These are phyloP conservation scores for Spathaspora arborariae DNA, from an alignment of 805 yeast species.

Conservation along the genomic window DNA sequence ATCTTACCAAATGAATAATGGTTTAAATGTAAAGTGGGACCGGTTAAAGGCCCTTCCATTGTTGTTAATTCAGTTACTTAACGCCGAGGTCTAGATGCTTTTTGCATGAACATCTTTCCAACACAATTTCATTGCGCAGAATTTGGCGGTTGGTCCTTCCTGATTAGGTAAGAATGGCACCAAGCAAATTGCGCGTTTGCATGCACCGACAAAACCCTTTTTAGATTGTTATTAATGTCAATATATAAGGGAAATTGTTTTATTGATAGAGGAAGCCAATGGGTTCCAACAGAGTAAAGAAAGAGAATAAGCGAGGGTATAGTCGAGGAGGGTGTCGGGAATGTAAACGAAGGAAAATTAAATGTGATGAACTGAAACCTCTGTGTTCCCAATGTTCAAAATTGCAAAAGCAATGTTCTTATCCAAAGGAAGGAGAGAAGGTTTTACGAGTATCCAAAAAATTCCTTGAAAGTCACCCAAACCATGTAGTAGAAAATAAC, in stretches of 20 bases:
- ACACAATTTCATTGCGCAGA: not conserved
- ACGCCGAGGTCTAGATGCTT: no score
- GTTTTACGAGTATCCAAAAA: conserved; percentile 28
- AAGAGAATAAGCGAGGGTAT: conserved; percentile 15
- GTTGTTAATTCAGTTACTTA: no score
- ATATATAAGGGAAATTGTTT: no score
- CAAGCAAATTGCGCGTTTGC: not conserved
- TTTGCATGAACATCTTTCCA: not conserved
- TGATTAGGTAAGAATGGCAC: not conserved
- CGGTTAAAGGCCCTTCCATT: no score
- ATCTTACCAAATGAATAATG: no score
- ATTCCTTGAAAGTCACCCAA: conserved; percentile 3
- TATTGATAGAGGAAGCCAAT: not conserved
- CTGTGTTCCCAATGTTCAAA: conserved; percentile 35
- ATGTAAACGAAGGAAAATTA: conserved; percentile 41
- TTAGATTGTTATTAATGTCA: no score
- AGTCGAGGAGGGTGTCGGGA: conserved; percentile 39
- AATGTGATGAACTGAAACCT: conserved; percentile 38
- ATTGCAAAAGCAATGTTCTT: conserved; percentile 30
- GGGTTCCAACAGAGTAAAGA: not conserved
- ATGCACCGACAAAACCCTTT: not conserved
- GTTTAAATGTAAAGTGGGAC: no score
- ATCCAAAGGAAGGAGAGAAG: conserved; percentile 34
- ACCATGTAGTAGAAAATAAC: not conserved
- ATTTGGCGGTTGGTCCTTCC: not conserved